Base-by-base conservation (phyloP, 495 filamentous ascomycete genomes). In the Chaetomium fimeti region DNA sequence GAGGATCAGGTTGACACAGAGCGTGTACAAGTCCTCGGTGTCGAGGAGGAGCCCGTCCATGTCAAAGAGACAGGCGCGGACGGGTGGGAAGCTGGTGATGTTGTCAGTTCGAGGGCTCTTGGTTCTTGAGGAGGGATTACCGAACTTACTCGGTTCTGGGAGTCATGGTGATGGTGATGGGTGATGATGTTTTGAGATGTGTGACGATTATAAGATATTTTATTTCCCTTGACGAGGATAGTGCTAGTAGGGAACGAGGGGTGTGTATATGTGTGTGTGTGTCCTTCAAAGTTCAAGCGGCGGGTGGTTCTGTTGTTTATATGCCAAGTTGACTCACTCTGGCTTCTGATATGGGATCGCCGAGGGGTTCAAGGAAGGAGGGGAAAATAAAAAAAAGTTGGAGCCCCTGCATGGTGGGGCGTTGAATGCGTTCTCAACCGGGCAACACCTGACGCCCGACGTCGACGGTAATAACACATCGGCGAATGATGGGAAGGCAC, bases 41-140 rank as follows among this genome's bases (percentile, higher is more conserved):
- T 98, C 88, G 66, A 98, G 87, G 22, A 98, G 83, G 29, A 98
- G 88, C 49, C 94, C 94, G 73, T 98, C 94, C 92, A 98, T 96
- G 82, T 98, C 94, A 73, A 99, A 99, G 63, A 99, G 88, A 78
- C 92, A 97, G 63, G 94, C 94, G 62, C 91, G 85, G 62, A 98
- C 84, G 53, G 88, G 87, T 27, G 91, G 91, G 70, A 87, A 83
- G 66, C 88, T 90, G 63, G 8, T 5, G 40, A 27, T n/a, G 20
- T 25, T 40, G 20, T 68, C 32, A 53, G 36, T 55, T 24, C 16
- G 28, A 25, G n/a, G 51, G 1, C 16, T 16, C 11, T 3, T 38
- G 29, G 32, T 36, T 36, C 40, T 8, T 3, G 18, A 16, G 11
- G 15, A 3, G 16, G 9, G 24, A 20, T 47, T 20, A n/a, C 2